Evolutionary conservation across 768 basidiomycete genomes (phyloP), one percentile per base, ranked within the genome.

Genomic region (Lanmaoa pseudosensibilis): DNA sequence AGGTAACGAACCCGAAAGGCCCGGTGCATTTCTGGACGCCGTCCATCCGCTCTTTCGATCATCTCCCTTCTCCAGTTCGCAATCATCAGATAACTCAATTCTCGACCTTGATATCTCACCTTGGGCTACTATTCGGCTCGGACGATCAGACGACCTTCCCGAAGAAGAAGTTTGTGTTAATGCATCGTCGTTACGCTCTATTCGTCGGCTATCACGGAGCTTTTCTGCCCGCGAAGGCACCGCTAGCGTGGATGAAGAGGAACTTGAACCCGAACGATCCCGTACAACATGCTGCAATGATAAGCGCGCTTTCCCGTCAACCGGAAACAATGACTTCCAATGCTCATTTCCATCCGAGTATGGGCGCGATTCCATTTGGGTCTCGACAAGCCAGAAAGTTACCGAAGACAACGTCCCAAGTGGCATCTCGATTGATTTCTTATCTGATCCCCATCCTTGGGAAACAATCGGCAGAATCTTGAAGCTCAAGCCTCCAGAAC

Each of bases 391-490:
- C 12, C 40, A 23, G 12, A 39, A 50, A 36, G 45, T 40, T 18
- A 9, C 25, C 18, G 34, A 39, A 33, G 52, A 56, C 19, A 37
- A 34, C 19, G 7, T 30, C n/a, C 40, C 36, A 39, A n/a, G 25
- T 13, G 23, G 44, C 19, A 36, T 59, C 40, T 57, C 59, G 21
- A 47, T 73, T 18, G 57, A 71, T 54, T 62, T 73, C 55, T 55
- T 71, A 27, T 60, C 64, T n/a, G 70, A 71, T 52, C 69, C 70
- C 5, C 59, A 68, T 46, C 70, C 70, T 15, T 71, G 70, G 70
- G 61, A 63, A 45, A 66, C 69, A 21, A 73, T 71, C n/a, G 64
- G 62, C 27, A 66, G 30, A 27, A 68, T 73, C 4, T 46, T 71
- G 21, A 50, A 60, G n/a, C 59, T 71, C 40, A 3, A 55, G 27